Percentiles rank a stretch among this genome's conserved stretches.
phyloP scores from a whole-genome alignment of 176 grass and related monocot species.

The Metroxylon sagu region DNA sequence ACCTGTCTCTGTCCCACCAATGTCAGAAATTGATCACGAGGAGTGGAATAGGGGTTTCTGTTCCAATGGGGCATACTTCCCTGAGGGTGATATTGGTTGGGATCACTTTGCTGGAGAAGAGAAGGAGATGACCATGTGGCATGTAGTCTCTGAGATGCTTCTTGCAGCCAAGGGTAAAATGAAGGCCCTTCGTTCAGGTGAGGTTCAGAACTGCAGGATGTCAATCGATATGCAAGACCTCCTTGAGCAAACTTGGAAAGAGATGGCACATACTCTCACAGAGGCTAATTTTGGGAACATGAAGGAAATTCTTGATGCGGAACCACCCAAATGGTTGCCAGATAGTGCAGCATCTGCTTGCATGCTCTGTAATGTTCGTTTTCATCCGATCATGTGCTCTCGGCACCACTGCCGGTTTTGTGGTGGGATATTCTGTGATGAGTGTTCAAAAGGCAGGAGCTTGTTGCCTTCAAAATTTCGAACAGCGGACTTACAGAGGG shows the following conservation, averaged over 20 bases:
- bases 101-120: slow-evolving; percentile 42
- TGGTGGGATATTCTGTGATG: slow-evolving; percentile 62
- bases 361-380: slow-evolving; percentile 64
- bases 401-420: slow-evolving; percentile 86
- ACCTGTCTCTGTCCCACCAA: slow-evolving; percentile 74
- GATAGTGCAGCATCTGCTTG: slow-evolving; percentile 66
- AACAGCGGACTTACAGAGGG: slow-evolving; percentile 64
- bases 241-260: slow-evolving; percentile 73
- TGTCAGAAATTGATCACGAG: slow-evolving; percentile 43
- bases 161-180: slow-evolving; percentile 50
- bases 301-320: slow-evolving; percentile 57
- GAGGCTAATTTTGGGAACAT: slow-evolving; percentile 37
- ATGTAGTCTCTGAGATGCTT: slow-evolving; percentile 68
- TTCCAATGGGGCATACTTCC: slow-evolving; percentile 38
- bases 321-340: slow-evolving; percentile 70
- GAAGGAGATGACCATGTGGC: slow-evolving; percentile 84
- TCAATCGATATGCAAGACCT: slow-evolving; percentile 31
- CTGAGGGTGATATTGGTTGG: slow-evolving; percentile 59
- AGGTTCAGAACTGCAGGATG: slow-evolving; percentile 36
- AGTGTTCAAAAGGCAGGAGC: slow-evolving; percentile 76
- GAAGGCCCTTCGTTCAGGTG: slow-evolving; percentile 34
- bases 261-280: slow-evolving; percentile 41
- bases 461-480: slow-evolving; percentile 78
- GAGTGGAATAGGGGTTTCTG: slow-evolving; percentile 62
- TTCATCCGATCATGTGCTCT: slow-evolving; percentile 75